Conservation (phyloP, 1,284 basidiomycete species). For the Ustilago crameri region DNA sequence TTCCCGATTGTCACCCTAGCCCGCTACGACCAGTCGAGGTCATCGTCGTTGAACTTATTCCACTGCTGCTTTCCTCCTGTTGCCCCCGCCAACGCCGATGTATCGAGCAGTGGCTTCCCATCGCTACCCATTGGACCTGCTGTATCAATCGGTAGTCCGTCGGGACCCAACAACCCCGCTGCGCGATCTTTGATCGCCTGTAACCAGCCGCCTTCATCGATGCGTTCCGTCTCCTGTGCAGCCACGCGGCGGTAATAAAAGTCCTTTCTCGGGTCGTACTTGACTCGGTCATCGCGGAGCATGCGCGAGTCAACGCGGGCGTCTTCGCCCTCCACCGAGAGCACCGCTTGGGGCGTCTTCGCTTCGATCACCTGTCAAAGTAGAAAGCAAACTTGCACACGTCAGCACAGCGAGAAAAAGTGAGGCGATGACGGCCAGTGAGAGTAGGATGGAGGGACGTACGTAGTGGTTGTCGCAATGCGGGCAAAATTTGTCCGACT, state of each 20-base stretch:
- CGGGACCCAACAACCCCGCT: slow-evolving; percentile 42
- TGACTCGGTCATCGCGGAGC: slow-evolving; percentile 78
- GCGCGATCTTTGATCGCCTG: slow-evolving; percentile 53
- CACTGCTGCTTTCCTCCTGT: slow-evolving; percentile 3
- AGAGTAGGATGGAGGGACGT: neutral
- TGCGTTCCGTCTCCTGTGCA: slow-evolving; percentile 48
- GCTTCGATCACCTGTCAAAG: slow-evolving; percentile 83
- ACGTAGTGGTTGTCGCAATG: slow-evolving; percentile 98
- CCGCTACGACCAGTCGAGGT: slow-evolving; percentile 59
- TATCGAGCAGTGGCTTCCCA: slow-evolving; percentile 30
- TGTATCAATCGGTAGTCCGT: slow-evolving; percentile 34
- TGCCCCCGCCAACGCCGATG: slow-evolving; percentile 15
- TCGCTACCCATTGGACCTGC: slow-evolving; percentile 24
- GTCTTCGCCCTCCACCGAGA: slow-evolving; percentile 90
- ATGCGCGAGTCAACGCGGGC: slow-evolving; percentile 83
- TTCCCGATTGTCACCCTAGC: neutral
- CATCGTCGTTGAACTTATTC: slow-evolving; percentile 57
- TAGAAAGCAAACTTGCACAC: neutral
- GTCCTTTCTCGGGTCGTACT: slow-evolving; percentile 72
- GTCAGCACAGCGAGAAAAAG: neutral
- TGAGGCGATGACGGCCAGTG: neutral
- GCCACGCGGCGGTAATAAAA: slow-evolving; percentile 69
- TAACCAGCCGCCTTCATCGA: slow-evolving; percentile 63
- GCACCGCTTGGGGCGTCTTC: slow-evolving; percentile 85
- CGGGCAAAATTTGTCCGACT: slow-evolving; percentile 96